phyloP scores from a whole-genome alignment of 31 red algal genomes.

The Pterothamnion heteromorphum region DNA sequence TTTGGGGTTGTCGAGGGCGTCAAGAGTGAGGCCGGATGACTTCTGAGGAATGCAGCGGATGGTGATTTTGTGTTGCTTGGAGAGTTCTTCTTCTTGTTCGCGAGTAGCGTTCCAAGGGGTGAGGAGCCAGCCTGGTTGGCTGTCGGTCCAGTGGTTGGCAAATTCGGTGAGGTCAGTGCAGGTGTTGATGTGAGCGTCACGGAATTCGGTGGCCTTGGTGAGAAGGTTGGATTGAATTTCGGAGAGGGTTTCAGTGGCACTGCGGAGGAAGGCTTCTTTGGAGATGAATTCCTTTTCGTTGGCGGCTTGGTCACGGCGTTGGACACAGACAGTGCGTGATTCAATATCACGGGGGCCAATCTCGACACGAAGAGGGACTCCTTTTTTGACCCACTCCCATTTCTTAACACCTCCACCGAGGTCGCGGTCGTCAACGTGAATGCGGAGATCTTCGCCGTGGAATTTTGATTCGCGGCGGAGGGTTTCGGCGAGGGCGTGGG shows the following conservation, averaged over 20 bases:
- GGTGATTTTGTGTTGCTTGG: background rate
- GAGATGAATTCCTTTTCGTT: background rate
- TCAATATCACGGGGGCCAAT: constrained; percentile 82
- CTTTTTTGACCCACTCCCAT: constrained; percentile 85
- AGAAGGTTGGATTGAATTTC: background rate
- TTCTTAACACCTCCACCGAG: constrained; percentile 93
- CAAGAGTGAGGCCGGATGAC: no score
- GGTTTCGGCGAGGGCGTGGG: constrained; percentile 45
- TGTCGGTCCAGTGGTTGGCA: background rate
- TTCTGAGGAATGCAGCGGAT: background rate
- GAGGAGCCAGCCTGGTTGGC: background rate
- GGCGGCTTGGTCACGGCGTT: background rate
- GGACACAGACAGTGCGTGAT: background rate
- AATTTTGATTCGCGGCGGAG: constrained; percentile 32
- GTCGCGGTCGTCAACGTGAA: constrained; percentile 68
- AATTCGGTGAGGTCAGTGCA: background rate
- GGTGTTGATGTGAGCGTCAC: background rate
- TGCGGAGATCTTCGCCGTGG: constrained; percentile 52
- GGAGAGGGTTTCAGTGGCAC: background rate
- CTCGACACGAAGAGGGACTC: constrained; percentile 85
- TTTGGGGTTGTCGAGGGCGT: background rate
- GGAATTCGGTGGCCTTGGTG: background rate
- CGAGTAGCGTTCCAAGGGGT: background rate
- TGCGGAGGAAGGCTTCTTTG: background rate
- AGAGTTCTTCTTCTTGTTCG: background rate